Percentiles rank a stretch among this genome's conserved stretches.
Evolutionary conservation across 768 basidiomycete genomes (phyloP).

Genomic region (Pisolithus marmoratus): DNA sequence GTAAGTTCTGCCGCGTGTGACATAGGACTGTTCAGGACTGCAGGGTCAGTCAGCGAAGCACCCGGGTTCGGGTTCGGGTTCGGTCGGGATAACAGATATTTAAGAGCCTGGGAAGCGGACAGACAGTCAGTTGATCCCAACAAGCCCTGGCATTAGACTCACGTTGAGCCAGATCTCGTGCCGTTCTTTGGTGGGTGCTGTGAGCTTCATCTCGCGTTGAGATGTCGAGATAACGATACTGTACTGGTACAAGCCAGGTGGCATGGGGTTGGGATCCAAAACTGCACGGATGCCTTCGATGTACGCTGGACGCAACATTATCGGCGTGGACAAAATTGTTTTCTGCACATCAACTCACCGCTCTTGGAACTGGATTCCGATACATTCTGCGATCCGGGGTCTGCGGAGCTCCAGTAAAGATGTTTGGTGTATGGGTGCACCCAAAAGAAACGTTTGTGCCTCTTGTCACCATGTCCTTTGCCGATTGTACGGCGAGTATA

Average conservation of each 20-base stretch:
- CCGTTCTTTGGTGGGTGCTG: conserved; percentile 90
- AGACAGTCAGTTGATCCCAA: conserved; percentile 3
- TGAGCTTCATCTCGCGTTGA: conserved; percentile 96
- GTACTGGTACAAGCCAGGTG: conserved; percentile 88
- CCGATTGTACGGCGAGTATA: conserved; percentile 89
- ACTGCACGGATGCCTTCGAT: conserved; percentile 89
- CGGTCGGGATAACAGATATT: conserved; percentile 79
- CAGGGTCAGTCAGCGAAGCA: neutral
- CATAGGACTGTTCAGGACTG: conserved; percentile 44
- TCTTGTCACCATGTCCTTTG: conserved; percentile 82
- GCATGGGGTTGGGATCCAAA: conserved; percentile 94
- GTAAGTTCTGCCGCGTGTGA: conserved; percentile 38
- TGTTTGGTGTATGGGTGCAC: conserved; percentile 99
- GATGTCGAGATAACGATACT: conserved; percentile 91
- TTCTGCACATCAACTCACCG: conserved; percentile 52
- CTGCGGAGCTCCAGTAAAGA: conserved; percentile 92
- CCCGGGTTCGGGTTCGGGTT: conserved; percentile 26
- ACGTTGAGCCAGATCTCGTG: conserved; percentile 98
- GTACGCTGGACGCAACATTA: conserved; percentile 53
- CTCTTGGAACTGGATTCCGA: conserved; percentile 95
- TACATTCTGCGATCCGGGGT: conserved; percentile 85
- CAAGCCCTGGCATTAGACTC: conserved; percentile 22
- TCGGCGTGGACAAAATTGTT: conserved; percentile 4
- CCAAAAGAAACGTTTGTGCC: conserved; percentile 98
- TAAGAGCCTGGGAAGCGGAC: conserved; percentile 60